phyloP scores from a whole-genome alignment of 164 flowering plant genomes.

The Akebia trifoliata region DNA sequence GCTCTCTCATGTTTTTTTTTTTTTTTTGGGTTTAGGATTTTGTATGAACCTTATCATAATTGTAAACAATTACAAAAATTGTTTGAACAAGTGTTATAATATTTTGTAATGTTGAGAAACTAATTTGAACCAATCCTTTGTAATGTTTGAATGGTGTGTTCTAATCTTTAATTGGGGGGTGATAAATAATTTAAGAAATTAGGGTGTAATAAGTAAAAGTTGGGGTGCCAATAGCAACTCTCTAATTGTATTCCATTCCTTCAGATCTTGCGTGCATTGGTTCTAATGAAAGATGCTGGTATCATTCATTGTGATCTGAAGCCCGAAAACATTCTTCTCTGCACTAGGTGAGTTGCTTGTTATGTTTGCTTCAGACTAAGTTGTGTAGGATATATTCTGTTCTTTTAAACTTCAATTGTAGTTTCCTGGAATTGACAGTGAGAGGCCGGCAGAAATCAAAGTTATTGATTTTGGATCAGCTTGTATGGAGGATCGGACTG shows the following conservation, averaged over 20 bases:
- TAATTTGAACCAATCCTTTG: no score
- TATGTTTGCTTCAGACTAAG: constrained; percentile 4
- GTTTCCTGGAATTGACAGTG: constrained; percentile 41
- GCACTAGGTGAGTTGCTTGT: constrained; percentile 58
- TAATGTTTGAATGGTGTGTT: no score
- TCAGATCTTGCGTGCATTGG: constrained; percentile 81
- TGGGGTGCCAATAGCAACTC: no score
- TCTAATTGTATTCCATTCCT: constrained; percentile 7
- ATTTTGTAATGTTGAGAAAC: no score
- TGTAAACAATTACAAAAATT: no score
- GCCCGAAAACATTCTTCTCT: constrained; percentile 97
- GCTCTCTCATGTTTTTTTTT: no score
- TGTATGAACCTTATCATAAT: no score
- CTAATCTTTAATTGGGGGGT: no score
- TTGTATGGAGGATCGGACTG: constrained; percentile 93
- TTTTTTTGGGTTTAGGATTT: no score
- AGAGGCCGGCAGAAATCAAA: constrained; percentile 76
- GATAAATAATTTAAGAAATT: no score
- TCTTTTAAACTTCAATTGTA: constrained; percentile 18
- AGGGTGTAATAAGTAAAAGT: no score
- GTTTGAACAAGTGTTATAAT: no score
- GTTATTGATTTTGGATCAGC: constrained; percentile 99
- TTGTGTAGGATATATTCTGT: constrained; percentile 4
- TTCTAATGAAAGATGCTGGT: constrained; percentile 87
- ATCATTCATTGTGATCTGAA: constrained; percentile 99